A percentile compares a stretch with the other conserved stretches of the same genome.
Conservation (phyloP, 257 asterid genomes). For the Eucommia ulmoides region DNA sequence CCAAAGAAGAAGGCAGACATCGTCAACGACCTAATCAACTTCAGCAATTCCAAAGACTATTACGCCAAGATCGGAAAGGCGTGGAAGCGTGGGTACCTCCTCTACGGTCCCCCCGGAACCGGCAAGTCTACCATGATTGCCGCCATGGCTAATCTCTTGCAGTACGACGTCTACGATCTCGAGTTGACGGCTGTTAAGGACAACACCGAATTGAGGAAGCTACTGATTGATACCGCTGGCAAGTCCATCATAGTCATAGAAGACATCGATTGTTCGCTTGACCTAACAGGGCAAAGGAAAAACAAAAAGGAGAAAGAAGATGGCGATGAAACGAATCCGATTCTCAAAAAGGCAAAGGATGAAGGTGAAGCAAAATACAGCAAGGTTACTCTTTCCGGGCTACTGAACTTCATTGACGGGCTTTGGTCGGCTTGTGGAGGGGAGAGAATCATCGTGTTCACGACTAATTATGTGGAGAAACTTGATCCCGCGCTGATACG, state of each 20-base stretch:
- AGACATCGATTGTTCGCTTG: slow-evolving; percentile 23
- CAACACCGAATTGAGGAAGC: slow-evolving; percentile 8
- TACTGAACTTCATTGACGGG: slow-evolving; percentile 54
- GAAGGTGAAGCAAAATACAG: slow-evolving; percentile 15
- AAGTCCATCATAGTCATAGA: too few relatives aligned
- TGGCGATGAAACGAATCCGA: slow-evolving; percentile 6
- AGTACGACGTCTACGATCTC: slow-evolving; percentile 14
- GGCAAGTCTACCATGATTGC: slow-evolving; percentile 23
- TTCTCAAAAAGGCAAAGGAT: slow-evolving; percentile 2
- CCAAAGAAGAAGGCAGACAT: slow-evolving; percentile 17
- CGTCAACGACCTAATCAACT: slow-evolving; percentile 11
- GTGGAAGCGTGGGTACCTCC: slow-evolving; percentile 18
- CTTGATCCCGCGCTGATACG: slow-evolving; percentile 66
- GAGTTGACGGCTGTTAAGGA: slow-evolving; percentile 11
- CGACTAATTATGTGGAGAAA: slow-evolving; percentile 41
- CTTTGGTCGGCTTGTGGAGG: slow-evolving; percentile 60
- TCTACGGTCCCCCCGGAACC: too few relatives aligned
- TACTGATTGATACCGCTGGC: slow-evolving; percentile 9
- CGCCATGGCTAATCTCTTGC: slow-evolving; percentile 19
- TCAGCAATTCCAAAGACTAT: slow-evolving; percentile 14
- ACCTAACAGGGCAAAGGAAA: slow-evolving; percentile 11
- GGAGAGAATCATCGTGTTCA: too few relatives aligned
- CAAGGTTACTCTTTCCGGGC: too few relatives aligned
- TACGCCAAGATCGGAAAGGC: too few relatives aligned
- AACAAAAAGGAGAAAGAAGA: slow-evolving; percentile 4